Base-by-base conservation (phyloP, 2,329 filamentous ascomycete genomes). In the Alternaria triticina region DNA sequence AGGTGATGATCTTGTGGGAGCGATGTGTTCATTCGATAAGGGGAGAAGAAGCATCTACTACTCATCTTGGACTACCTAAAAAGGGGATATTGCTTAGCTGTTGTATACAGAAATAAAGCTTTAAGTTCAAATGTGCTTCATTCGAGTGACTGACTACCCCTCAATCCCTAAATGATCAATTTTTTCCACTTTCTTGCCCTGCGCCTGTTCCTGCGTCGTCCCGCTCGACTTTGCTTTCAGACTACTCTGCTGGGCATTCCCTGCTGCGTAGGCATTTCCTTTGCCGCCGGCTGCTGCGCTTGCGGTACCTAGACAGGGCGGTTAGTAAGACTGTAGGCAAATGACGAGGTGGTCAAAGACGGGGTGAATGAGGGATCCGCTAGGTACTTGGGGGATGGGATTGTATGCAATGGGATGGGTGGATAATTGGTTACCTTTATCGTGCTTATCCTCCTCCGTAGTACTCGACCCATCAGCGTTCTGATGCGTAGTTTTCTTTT, bases 151-250 rank as follows among this genome's bases (percentile, higher is more conserved):
- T 25, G 20, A 22, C 7, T 40, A 76, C 6, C 56, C 65, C 66
- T 76, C 76, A 71, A 79, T 75, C 6, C 77, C 77, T 67, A 79
- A 67, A 72, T 80, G 77, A 70, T 80, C 77, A 22, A 78, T 72
- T 62, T 28, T 58, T 60, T 70, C 20, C 54, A 57, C 64, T 54
- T 45, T 63, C 52, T 72, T 63, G 28, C n/a, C 23, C 51, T 57
- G 49, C 57, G 59, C 61, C 43, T 44, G 62, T 57, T 62, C 55
- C 54, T 62, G 56, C 8, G 54, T 55, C 4, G 33, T 51, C 0
- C 54, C 62, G 15, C 52, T 46, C 33, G 50, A 59, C 27, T 55
- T 69, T 7, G 52, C 52, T 54, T 66, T 68, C 49, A 64, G 46
- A 12, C 62, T 61, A 8, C 62, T 52, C 50, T 77, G 64, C 15